These are phyloP conservation scores for Tolypocladium tropicale DNA, from an alignment of 2,329 filamentous ascomycete species.

Conservation along the genomic window DNA sequence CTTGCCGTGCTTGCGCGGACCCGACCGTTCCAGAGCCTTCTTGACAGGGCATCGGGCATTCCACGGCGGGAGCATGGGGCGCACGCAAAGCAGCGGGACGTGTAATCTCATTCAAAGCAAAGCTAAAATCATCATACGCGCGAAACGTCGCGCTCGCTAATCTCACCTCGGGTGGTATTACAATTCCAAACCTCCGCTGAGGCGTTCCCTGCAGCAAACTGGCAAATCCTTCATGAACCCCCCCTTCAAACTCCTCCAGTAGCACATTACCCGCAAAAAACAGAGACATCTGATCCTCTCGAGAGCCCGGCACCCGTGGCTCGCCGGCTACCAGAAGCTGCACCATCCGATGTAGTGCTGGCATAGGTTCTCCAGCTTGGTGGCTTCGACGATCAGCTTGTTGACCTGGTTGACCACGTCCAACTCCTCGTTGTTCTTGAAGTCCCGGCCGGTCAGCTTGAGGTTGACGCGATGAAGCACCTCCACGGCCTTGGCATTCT, in stretches of 20 bases:
- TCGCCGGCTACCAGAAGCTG: slow-evolving; percentile 98
- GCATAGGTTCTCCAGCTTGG: slow-evolving; percentile 92
- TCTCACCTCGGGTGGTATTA: not conserved
- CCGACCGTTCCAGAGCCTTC: not conserved
- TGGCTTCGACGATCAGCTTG: slow-evolving; percentile 88
- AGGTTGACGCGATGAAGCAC: slow-evolving; percentile 87
- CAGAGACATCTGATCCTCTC: no score
- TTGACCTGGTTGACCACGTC: slow-evolving; percentile 83
- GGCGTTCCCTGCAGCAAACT: not conserved
- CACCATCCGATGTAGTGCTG: slow-evolving; percentile 99
- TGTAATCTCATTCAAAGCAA: no score
- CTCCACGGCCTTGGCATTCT: slow-evolving; percentile 87
- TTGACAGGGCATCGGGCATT: no score
- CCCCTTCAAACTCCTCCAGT: not conserved
- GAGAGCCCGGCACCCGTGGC: no score
- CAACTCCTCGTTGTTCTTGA: slow-evolving; percentile 76
- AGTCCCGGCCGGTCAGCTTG: slow-evolving; percentile 90
- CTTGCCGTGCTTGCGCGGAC: no score
- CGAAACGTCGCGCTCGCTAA: not conserved
- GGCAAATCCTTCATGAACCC: not conserved
- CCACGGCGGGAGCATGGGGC: no score
- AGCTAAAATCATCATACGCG: no score
- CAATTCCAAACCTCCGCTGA: not conserved
- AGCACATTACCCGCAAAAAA: not conserved
- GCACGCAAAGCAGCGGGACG: no score